A percentile compares a stretch with the other conserved stretches of the same genome.
Conservation (phyloP, 129 eudicot genomes). For the Flaveria ramosissima region DNA sequence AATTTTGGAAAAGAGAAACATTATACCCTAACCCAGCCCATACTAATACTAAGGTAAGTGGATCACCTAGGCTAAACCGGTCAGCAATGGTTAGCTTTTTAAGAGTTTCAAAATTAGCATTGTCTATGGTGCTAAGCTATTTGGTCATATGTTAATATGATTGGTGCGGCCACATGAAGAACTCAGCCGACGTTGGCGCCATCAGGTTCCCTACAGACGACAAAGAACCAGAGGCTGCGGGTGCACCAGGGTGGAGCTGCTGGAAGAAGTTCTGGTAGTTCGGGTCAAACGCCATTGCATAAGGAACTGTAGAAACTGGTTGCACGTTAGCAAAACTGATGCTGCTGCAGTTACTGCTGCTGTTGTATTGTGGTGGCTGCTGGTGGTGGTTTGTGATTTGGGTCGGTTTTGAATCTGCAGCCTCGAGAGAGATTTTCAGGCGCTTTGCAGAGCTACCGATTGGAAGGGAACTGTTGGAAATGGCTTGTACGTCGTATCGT, state of each 20-base stretch:
- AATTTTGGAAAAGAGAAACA: constrained; percentile 21
- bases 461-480: constrained; percentile 83
- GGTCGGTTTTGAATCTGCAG: constrained; percentile 51
- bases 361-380: constrained; percentile 43
- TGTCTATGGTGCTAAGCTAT: constrained; percentile 38
- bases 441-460: constrained; percentile 89
- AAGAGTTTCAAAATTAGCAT: constrained; percentile 41
- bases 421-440: constrained; percentile 64
- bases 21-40: constrained; percentile 36
- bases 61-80: constrained; percentile 39
- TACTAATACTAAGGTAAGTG: constrained; percentile 35
- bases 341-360: constrained; percentile 43
- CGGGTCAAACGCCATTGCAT: constrained; percentile 60
- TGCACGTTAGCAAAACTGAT: constrained; percentile 55
- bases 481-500: constrained; percentile 88
- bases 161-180: constrained; percentile 83
- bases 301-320: constrained; percentile 31
- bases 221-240: constrained; percentile 42
- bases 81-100: constrained; percentile 41
- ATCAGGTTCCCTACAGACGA: constrained; percentile 29
- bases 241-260: constrained; percentile 42
- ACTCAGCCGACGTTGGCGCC: constrained; percentile 61
- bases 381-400: constrained; percentile 38
- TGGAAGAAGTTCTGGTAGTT: constrained; percentile 61
- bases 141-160: constrained; percentile 45